Base-by-base conservation (phyloP, 2,329 filamentous ascomycete genomes). In the Byssochlamys sp. region DNA sequence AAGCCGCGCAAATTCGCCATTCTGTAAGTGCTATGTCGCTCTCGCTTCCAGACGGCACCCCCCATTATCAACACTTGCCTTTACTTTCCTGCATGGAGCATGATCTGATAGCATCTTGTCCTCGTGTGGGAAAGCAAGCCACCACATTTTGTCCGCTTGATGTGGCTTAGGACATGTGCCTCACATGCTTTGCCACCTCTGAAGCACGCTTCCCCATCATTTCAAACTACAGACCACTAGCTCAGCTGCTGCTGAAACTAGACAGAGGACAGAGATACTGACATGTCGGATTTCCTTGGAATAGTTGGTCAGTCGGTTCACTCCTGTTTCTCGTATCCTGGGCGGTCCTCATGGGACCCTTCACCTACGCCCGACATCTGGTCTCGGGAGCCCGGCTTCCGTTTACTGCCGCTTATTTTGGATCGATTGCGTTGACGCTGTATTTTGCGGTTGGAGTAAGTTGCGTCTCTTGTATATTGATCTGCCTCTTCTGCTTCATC, bases 1-100 rank as follows among this genome's bases (percentile, higher is more conserved):
- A 86, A 83, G 71, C 91, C 92, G 65, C 85, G 89, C 75, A 99
- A 97, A 80, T 96, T 99, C 80, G 91, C 92, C 57, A 91, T 95
- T 63, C 75, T 97, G 94, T 97, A 85, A 88, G 92, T 92, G 33
- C 52, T 27, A 12, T 11, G n/a, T 24, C 26, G 2, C 19, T n/a
- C 7, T 54, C 35, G 9, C 11, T 14, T 19, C 39, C n/a, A 19
- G 39, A 45, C 39, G 39, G 19, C 19, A n/a, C 19, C 9, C 14
- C 39, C 39, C 2, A 31, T 45, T 45, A 45, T 45, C 39, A 45
- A 19, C 12, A 10, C 7, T 45, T 19, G 19, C n/a, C n/a, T 14
- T 19, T 45, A 14, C 29, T 45, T 14, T 45, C 14, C n/a, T 6
- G 39, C n/a, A 45, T 45, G 39, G 39, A 45, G 39, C 39, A 45